These are phyloP conservation scores for Piloderma croceum DNA, from an alignment of 768 basidiomycete genomes.

Conservation along the genomic window DNA sequence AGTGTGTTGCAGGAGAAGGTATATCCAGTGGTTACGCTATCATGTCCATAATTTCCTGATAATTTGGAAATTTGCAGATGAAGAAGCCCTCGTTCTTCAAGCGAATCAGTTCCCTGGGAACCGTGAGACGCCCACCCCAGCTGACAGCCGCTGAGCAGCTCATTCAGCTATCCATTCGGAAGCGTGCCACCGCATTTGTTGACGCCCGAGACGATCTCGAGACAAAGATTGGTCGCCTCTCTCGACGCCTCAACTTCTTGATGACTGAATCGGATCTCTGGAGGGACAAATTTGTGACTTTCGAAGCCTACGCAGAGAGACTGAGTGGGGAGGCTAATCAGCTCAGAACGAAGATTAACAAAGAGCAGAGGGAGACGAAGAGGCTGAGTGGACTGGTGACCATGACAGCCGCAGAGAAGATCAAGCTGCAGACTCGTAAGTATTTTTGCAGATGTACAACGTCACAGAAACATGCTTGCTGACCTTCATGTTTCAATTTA, in stretches of 20 bases:
- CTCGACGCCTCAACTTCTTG: slow-evolving; percentile 80
- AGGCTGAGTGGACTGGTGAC: slow-evolving; percentile 75
- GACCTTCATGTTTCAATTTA: slow-evolving; percentile 27
- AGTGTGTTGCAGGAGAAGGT: slow-evolving; percentile 82
- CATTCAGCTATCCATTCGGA: slow-evolving; percentile 84
- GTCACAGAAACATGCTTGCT: not conserved
- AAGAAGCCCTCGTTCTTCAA: slow-evolving; percentile 88
- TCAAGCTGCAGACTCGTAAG: slow-evolving; percentile 73
- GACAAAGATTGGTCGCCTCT: slow-evolving; percentile 86
- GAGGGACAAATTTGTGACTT: slow-evolving; percentile 91
- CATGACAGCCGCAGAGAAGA: slow-evolving; percentile 72
- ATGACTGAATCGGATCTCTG: slow-evolving; percentile 89
- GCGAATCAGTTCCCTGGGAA: slow-evolving; percentile 73
- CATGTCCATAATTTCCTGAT: not conserved
- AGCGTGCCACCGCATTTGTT: slow-evolving; percentile 90
- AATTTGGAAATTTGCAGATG: slow-evolving; percentile 40
- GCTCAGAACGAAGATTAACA: slow-evolving; percentile 80
- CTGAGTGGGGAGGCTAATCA: slow-evolving; percentile 83
- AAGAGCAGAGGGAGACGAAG: slow-evolving; percentile 86
- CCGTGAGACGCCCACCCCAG: slow-evolving; percentile 63
- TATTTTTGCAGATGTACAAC: slow-evolving; percentile 11
- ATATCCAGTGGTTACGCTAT: slow-evolving; percentile 12
- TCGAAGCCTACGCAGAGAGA: slow-evolving; percentile 91
- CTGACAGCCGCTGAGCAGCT: slow-evolving; percentile 78
- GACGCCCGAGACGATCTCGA: slow-evolving; percentile 92